Conservation (phyloP, 208 protist genomes). For the Leishmania arabica region DNA sequence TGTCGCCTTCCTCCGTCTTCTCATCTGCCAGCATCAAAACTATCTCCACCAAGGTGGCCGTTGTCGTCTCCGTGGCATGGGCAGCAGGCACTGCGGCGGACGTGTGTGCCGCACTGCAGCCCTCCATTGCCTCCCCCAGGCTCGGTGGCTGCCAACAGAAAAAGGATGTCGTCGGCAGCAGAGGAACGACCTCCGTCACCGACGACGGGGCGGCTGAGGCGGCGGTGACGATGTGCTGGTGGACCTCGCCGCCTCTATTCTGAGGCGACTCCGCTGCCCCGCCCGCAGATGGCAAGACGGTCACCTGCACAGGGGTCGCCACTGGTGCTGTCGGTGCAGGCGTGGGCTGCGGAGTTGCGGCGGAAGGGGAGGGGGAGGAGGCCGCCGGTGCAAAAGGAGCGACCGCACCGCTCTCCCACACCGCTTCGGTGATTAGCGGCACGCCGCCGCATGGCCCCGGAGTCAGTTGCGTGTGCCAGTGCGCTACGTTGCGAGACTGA, state of each 20-base stretch:
- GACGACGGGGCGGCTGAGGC: background rate
- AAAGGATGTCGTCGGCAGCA: conserved; percentile 8
- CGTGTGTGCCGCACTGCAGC: too few relatives aligned
- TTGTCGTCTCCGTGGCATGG: background rate
- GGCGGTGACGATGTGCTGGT: background rate
- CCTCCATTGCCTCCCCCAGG: background rate
- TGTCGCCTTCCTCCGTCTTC: background rate
- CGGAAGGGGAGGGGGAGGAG: background rate
- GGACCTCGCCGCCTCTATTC: background rate
- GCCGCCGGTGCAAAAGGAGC: background rate
- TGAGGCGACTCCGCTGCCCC: background rate
- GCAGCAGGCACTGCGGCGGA: background rate
- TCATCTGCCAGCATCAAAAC: conserved; percentile 4
- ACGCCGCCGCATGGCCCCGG: conserved; percentile 7
- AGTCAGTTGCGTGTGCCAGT: conserved; percentile 24
- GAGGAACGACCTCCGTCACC: conserved; percentile 3
- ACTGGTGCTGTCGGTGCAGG: background rate
- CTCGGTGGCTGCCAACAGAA: conserved; percentile 23
- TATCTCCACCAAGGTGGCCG: conserved; percentile 7
- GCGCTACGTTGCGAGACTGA: conserved; percentile 3
- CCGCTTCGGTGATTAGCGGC: background rate
- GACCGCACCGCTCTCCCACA: background rate
- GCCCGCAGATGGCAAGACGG: background rate
- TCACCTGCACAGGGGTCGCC: conserved; percentile 6
- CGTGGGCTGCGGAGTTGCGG: background rate